Evolutionary conservation across 371 early-diverging fungal species (phyloP).

Genomic region (Rhizopus delemar): DNA sequence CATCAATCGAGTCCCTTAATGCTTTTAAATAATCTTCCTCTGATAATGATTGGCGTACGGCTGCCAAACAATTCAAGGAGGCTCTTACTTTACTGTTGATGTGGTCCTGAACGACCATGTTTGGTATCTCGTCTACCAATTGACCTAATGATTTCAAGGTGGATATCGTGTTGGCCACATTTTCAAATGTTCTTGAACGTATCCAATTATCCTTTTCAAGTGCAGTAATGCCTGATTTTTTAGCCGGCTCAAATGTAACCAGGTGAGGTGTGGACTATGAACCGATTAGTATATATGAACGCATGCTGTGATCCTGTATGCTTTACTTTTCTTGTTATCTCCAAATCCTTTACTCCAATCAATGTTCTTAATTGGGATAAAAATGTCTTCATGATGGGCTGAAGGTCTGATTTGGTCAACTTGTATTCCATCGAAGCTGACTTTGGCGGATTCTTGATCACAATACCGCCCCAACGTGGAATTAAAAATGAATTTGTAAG

Average conservation of each 20-base stretch:
- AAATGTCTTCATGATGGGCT: conserved; percentile 75
- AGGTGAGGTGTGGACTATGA: neutral
- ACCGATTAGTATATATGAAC: neutral
- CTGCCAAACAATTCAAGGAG: conserved; percentile 37
- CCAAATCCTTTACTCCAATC: conserved; percentile 68
- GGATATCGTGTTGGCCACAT: conserved; percentile 66
- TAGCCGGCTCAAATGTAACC: conserved; percentile 22
- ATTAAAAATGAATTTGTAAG: conserved; percentile 81
- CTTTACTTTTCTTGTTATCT: conserved; percentile 5
- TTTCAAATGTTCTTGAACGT: conserved; percentile 67
- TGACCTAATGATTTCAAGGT: conserved; percentile 80
- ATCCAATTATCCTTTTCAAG: conserved; percentile 80
- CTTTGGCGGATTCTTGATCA: conserved; percentile 64
- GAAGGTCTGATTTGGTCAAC: conserved; percentile 56
- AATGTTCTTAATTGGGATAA: conserved; percentile 79
- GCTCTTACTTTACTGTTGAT: conserved; percentile 57
- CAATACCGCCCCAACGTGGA: conserved; percentile 93
- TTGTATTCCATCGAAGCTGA: conserved; percentile 18
- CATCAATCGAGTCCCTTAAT: conserved; percentile 58
- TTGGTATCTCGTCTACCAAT: conserved; percentile 78
- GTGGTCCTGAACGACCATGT: conserved; percentile 90
- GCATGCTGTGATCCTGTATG: neutral
- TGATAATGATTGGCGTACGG: conserved; percentile 26
- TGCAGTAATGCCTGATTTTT: conserved; percentile 36
- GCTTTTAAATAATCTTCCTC: conserved; percentile 46